Base-by-base conservation (phyloP, 345 rosid species). In the Syzygium aromaticum region DNA sequence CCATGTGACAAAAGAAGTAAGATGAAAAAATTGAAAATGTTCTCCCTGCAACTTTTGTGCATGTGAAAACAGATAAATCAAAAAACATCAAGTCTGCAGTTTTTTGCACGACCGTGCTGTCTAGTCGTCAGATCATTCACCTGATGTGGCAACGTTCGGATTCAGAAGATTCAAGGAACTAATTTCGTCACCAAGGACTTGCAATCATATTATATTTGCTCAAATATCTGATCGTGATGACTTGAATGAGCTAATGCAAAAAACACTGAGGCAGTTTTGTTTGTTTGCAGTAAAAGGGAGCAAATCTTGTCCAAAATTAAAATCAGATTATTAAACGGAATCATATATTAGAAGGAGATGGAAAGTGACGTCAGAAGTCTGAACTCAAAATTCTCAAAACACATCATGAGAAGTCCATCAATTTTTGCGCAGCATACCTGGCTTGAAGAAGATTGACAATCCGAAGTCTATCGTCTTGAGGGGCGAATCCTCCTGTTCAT, bases 361-460 rank as follows among this genome's bases (percentile, higher is more conserved):
- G 80, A 73, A 73, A 21, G 49, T 38, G 80, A 73, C 19, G 49
- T 38, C 49, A 33, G 80, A 33, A 73, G 14, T 19, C 80, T 19
- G 46, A 73, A 19, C 49, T 33, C 25, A 33, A 73, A 73, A 33
- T 19, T 73, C 5, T 19, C 80, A 33, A 19, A 19, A 73, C 46
- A 38, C 80, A 73, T 33, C 46, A 46, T 11, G 49, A 19, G 22
- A 33, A 67, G 80, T 67, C 80, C 43, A 67, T 33, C 80, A 33
- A 67, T 67, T 67, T 33, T 17, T 67, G 25, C 54, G 54, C 43
- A 57, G 52, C 17, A 73, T 88, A 88, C 89, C 89, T 67, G 89
- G 89, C 87, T 88, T 87, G 88, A 87, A 87, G 88, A 87, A 87
- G 43, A 84, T 84, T 10, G 88, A 87, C 25, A 87, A 22, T 54